Evolutionary conservation across 1,284 basidiomycete species (phyloP).

Genomic region (Anthracocystis setariae): DNA sequence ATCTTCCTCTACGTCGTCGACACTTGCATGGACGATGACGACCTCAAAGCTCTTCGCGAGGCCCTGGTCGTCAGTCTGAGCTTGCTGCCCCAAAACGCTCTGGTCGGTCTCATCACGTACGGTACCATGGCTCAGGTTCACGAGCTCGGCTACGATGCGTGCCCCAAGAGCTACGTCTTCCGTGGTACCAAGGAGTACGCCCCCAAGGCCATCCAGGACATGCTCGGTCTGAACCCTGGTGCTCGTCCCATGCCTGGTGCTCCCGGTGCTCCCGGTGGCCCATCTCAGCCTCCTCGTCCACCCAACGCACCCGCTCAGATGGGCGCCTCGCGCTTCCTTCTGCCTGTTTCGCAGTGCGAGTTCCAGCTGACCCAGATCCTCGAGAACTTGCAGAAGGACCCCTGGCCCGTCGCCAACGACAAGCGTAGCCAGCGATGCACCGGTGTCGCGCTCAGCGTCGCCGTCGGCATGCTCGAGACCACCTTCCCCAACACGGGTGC

Average conservation of each 20-base stretch:
- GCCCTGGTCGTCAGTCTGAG: constrained; percentile 91
- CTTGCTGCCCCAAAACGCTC: constrained; percentile 88
- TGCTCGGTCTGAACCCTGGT: constrained; percentile 84
- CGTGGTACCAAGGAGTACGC: constrained; percentile 98
- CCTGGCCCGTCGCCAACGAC: constrained; percentile 97
- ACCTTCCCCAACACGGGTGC: constrained; percentile 96
- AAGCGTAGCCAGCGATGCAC: constrained; percentile 95
- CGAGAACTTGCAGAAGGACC: constrained; percentile 87
- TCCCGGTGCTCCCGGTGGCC: constrained; percentile 68
- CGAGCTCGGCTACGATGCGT: constrained; percentile 94
- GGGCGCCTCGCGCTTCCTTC: constrained; percentile 90
- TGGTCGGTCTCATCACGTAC: constrained; percentile 94
- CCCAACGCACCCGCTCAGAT: constrained; percentile 76
- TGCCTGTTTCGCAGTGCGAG: constrained; percentile 92
- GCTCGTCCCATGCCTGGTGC: constrained; percentile 70
- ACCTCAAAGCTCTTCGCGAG: constrained; percentile 92
- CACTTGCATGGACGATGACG: constrained; percentile 95
- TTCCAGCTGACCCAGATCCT: constrained; percentile 95
- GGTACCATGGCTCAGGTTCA: constrained; percentile 99
- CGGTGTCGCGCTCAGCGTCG: constrained; percentile 92
- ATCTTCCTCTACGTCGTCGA: constrained; percentile 97
- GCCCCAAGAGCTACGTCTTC: constrained; percentile 98
- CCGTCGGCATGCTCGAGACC: constrained; percentile 92
- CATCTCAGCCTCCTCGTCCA: constrained; percentile 72
- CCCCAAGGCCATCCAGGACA: constrained; percentile 96